Evolutionary conservation across 176 grass and related monocot genomes (phyloP).

Genomic region (Cenchrus americanus): DNA sequence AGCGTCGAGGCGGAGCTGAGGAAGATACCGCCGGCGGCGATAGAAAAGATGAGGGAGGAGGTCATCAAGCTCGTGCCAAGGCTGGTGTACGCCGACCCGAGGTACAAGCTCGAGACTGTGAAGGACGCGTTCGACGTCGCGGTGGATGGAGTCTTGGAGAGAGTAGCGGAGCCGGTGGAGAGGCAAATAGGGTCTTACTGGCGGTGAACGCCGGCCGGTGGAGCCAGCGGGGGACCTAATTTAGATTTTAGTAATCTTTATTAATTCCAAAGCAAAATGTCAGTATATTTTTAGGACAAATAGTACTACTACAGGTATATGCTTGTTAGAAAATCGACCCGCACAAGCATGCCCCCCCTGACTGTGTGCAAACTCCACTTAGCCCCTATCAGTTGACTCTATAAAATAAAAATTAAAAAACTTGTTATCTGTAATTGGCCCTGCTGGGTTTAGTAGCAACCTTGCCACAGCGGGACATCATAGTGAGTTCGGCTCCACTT

Average conservation of each 20-base stretch:
- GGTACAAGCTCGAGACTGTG: conserved; percentile 25
- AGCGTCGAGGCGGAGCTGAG: conserved; percentile 42
- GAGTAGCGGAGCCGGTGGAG: not conserved
- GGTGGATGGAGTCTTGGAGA: conserved; percentile 37
- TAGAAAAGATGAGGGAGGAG: conserved; percentile 43
- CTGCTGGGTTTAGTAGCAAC: no score
- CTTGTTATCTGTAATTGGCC: no score
- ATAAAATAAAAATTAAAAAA: no score
- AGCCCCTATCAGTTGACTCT: no score
- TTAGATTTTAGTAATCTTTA: not conserved
- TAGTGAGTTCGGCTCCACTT: no score
- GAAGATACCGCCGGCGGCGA: conserved; percentile 20
- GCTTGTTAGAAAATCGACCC: not conserved
- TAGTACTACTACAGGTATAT: not conserved
- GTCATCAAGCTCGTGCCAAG: conserved; percentile 43
- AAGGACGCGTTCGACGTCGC: conserved; percentile 53
- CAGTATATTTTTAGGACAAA: not conserved
- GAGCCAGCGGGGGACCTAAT: not conserved
- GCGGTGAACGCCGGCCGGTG: not conserved
- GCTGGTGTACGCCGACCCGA: conserved; percentile 47
- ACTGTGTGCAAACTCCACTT: no score
- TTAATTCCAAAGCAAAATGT: not conserved
- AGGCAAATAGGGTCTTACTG: not conserved
- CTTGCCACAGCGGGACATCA: no score
- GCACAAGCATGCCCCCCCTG: no score